These are phyloP conservation scores for Coemansia sp. DNA, from an alignment of 192 early-diverging fungal species.

Conservation along the genomic window DNA sequence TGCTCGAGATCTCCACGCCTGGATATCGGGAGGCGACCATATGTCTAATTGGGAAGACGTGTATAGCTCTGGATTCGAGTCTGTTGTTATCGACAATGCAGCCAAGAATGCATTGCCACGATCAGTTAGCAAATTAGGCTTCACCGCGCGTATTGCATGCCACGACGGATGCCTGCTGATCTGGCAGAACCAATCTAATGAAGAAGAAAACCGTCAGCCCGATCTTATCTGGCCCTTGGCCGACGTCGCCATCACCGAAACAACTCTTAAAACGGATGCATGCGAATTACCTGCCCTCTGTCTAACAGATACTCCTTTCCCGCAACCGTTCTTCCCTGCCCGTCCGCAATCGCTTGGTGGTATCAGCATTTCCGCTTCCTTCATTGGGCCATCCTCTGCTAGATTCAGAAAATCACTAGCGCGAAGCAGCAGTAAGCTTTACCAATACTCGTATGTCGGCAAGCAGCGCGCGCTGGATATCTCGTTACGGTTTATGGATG, in stretches of 20 bases:
- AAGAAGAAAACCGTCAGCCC: neutral
- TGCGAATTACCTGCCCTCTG: constrained; percentile 11
- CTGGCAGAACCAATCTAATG: neutral
- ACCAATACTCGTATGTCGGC: constrained; percentile 20
- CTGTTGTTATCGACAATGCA: constrained; percentile 27
- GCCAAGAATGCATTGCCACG: constrained; percentile 32
- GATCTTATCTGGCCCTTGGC: constrained; percentile 45
- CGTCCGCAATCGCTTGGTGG: constrained; percentile 34
- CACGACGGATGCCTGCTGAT: constrained; percentile 30
- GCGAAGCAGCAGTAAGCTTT: constrained; percentile 1
- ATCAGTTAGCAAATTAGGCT: constrained; percentile 16
- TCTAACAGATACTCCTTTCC: constrained; percentile 23
- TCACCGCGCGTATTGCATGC: constrained; percentile 22
- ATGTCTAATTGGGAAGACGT: neutral
- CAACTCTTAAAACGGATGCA: constrained; percentile 5
- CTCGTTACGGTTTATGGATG: constrained; percentile 20
- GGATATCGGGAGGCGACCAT: neutral
- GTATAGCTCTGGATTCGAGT: neutral
- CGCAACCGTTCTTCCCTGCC: constrained; percentile 36
- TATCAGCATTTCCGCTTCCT: constrained; percentile 11
- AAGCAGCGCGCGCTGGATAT: constrained; percentile 26
- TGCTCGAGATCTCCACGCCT: neutral
- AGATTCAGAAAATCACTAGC: neutral
- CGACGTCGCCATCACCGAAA: constrained; percentile 8
- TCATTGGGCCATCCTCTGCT: neutral